Percentiles rank a stretch among this genome's conserved stretches.
These are phyloP conservation scores for Huntiella bhutanensis DNA, from an alignment of 2,329 filamentous ascomycete species.

Conservation along the genomic window DNA sequence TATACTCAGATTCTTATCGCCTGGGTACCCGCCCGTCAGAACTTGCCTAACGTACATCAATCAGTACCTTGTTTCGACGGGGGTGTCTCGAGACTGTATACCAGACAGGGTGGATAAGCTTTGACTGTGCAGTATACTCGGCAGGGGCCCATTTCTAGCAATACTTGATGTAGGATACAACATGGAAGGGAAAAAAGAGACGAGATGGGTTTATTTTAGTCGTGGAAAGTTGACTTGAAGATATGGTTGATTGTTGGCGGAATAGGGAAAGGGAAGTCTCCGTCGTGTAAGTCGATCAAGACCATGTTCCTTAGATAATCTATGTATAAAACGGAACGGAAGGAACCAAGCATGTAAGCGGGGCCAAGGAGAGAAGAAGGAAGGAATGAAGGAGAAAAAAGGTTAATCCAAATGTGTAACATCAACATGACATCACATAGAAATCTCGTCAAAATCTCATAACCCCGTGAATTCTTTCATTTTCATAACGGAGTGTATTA, in stretches of 20 bases:
- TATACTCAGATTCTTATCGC: no score
- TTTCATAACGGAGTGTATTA: no score
- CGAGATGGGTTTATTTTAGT: neutral
- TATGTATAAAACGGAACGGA: neutral
- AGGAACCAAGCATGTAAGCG: neutral
- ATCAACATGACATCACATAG: no score
- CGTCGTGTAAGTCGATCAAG: no score
- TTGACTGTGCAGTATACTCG: neutral
- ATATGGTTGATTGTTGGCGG: no score
- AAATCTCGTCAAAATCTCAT: no score
- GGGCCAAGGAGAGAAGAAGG: neutral
- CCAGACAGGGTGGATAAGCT: no score
- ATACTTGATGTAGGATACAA: neutral
- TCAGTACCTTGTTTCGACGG: constrained; percentile 9
- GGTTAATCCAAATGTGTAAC: no score
- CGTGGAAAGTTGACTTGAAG: no score
- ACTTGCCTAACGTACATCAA: constrained; percentile 10
- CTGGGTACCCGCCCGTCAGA: constrained; percentile 4
- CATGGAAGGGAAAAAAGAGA: neutral
- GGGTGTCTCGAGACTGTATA: neutral
- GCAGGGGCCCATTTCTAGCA: constrained; percentile 6
- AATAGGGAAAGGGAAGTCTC: no score
- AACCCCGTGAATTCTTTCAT: no score
- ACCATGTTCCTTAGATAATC: no score
- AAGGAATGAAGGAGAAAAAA: neutral